Base-by-base conservation (phyloP, 306 rosid genomes). In the Vigna nakashimae region DNA sequence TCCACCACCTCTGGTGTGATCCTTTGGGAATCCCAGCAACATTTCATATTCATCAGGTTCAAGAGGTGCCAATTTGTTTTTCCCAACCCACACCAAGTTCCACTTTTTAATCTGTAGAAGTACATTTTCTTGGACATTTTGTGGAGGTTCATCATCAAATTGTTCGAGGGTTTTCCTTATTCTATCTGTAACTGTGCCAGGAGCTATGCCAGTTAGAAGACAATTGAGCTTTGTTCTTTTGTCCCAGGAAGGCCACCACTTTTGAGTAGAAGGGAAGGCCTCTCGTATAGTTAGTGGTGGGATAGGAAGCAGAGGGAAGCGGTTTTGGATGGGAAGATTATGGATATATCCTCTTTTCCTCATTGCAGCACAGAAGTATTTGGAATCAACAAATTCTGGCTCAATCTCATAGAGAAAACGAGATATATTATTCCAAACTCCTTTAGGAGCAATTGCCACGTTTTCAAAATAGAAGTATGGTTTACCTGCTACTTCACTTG, bases 171-270 rank as follows among this genome's bases (percentile, higher is more conserved):
- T 82, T 77, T 80, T 83, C 53, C 89, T 80, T 42, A 90, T 84
- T 80, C 83, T 87, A 10, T 88, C 88, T 0, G 88, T 88, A 5
- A 87, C 59, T 32, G 78, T 79, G 52, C 91, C 89, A 66, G 89
- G 62, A n/a, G 81, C 97, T 60, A 81, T 34, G 42, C 74, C 38
- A 4, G 93, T 88, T 43, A 87, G 85, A 42, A 92, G 75, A 75
- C 97, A 92, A 67, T 92, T 92, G 20, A 92, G 86, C 34, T 86
- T 75, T 30, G 73, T 86, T 40, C 96, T 84, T 12, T 28, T 16
- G 40, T 92, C 97, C 97, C 97, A 90, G 1, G 87, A 80, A 77
- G 97, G 97, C 93, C 97, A 92, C 91, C 95, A 92, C 59, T 17
- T 82, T 71, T 58, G 86, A 38, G 95, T 88, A 69, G 88, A 15